phyloP scores from a whole-genome alignment of 2,329 filamentous ascomycete genomes.

The Aureobasidium sp. region DNA sequence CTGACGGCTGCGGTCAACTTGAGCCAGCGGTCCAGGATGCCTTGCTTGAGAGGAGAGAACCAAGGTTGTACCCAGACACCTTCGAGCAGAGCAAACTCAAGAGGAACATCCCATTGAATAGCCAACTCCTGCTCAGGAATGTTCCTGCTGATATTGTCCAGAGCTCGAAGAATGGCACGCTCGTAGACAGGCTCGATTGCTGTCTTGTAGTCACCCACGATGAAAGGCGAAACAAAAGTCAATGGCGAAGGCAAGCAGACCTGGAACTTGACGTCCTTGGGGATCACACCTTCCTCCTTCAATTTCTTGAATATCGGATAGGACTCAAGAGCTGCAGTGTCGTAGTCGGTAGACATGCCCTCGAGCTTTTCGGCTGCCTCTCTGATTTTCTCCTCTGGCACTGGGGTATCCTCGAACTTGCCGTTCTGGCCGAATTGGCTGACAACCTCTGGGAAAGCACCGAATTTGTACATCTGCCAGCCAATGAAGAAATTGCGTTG shows the following conservation, averaged over 20 bases:
- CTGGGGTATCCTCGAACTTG: neutral
- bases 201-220: constrained; percentile 22
- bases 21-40: constrained; percentile 30
- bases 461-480: constrained; percentile 31
- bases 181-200: constrained; percentile 31
- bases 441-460: neutral
- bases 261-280: constrained; percentile 27
- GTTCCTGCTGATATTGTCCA: constrained; percentile 26
- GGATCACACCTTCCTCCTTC: constrained; percentile 27
- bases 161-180: constrained; percentile 25
- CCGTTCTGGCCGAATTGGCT: constrained; percentile 5
- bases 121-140: constrained; percentile 32
- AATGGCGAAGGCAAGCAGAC: constrained; percentile 29
- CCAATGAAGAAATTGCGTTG: constrained; percentile 29
- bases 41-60: constrained; percentile 30
- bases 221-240: constrained; percentile 19
- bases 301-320: constrained; percentile 29
- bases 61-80: constrained; percentile 28
- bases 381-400: constrained; percentile 8
- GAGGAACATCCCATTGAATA: constrained; percentile 32
- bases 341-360: constrained; percentile 28
- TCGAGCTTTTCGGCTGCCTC: constrained; percentile 13
- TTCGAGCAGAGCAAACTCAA: constrained; percentile 31
- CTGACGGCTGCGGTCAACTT: constrained; percentile 29
- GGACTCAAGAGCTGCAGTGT: constrained; percentile 28